phyloP scores from a whole-genome alignment of 495 filamentous ascomycete genomes.

The Aspergillus leporis region DNA sequence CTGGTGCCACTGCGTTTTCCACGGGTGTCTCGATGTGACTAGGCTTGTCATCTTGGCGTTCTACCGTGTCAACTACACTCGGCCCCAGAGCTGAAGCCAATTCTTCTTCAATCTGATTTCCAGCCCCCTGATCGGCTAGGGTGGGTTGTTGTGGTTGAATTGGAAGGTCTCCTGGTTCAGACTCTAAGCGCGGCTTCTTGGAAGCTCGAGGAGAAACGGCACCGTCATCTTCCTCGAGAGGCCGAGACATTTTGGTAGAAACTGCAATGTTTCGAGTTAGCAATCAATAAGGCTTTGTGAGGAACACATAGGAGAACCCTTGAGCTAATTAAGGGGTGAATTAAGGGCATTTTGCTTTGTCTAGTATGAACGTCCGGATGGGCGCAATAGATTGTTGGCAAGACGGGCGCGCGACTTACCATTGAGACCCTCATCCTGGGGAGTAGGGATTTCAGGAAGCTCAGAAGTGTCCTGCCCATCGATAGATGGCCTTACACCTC shows the following conservation, averaged over 20 bases:
- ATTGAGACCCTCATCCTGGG: conserved; percentile 31
- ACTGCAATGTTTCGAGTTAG: conserved; percentile 10
- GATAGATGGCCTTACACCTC: conserved; percentile 29
- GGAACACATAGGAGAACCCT: neutral
- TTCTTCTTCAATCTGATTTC: conserved; percentile 45
- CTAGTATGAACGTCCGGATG: conserved; percentile 2
- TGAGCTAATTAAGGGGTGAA: neutral
- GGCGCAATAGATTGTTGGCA: conserved; percentile 5
- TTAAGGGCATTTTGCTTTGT: conserved; percentile 1
- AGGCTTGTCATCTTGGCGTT: conserved; percentile 19
- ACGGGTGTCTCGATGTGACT: conserved; percentile 23
- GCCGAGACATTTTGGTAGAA: conserved; percentile 35
- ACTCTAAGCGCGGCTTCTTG: conserved; percentile 45
- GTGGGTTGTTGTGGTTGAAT: conserved; percentile 19
- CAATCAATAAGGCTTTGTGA: neutral
- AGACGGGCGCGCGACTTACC: conserved; percentile 32
- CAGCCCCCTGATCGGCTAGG: conserved; percentile 27
- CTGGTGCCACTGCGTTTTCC: conserved; percentile 19
- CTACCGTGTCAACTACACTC: conserved; percentile 32
- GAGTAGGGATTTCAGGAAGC: conserved; percentile 32
- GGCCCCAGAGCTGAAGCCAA: conserved; percentile 40
- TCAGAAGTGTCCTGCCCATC: conserved; percentile 34
- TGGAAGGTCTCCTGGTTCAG: conserved; percentile 29
- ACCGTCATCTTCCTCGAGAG: conserved; percentile 35
- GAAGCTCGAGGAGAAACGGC: conserved; percentile 37